phyloP scores from a whole-genome alignment of 2,329 filamentous ascomycete species.

The Helminthosporium solani region DNA sequence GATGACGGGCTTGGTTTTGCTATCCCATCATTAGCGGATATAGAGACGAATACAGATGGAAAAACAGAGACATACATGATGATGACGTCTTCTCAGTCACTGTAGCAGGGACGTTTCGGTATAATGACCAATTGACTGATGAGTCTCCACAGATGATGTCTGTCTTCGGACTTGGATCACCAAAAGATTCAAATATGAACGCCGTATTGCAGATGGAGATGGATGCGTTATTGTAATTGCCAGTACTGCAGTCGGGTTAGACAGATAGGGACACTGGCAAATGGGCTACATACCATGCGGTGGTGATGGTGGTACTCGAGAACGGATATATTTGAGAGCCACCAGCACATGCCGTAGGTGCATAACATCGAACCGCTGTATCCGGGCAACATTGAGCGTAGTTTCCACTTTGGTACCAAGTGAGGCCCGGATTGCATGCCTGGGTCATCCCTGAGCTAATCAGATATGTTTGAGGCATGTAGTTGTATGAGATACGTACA shows the following conservation, averaged over 20 bases:
- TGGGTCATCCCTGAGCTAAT: conserved; percentile 22
- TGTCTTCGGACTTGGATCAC: conserved; percentile 27
- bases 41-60: neutral
- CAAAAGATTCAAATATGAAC: conserved; percentile 33
- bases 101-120: conserved; percentile 22
- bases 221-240: conserved; percentile 23
- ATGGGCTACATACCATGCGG: conserved; percentile 24
- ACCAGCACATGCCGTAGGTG: conserved; percentile 26
- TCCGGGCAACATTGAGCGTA: conserved; percentile 35
- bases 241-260: conserved; percentile 17
- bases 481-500: conserved; percentile 15
- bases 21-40: neutral
- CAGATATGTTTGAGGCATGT: conserved; percentile 1
- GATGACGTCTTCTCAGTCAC: conserved; percentile 13
- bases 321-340: conserved; percentile 31
- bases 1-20: neutral
- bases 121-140: conserved; percentile 28
- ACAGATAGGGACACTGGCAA: neutral
- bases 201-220: conserved; percentile 30
- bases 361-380: conserved; percentile 22
- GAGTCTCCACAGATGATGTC: conserved; percentile 31
- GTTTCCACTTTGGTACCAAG: conserved; percentile 30
- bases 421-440: conserved; percentile 24
- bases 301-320: conserved; percentile 18
- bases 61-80: conserved; percentile 4